Base-by-base conservation (phyloP, 345 rosid species). In the Camelina neglecta region DNA sequence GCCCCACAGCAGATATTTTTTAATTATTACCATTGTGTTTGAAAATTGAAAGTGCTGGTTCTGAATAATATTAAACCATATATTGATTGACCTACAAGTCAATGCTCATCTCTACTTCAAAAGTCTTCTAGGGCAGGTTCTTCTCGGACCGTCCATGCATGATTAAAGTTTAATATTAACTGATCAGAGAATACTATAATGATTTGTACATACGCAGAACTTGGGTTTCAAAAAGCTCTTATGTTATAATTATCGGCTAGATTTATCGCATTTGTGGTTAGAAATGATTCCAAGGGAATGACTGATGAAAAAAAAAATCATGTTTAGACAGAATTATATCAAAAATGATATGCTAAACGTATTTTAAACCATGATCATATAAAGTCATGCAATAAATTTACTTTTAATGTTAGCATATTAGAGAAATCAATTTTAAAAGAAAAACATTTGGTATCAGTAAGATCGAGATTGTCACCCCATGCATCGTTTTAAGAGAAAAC, bases 101-200 rank as follows among this genome's bases (percentile, higher is more conserved):
- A 47, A 9, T 48, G 60, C 21, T 54, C 51, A 54, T 54, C 23
- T 35, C 6, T 51, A 54, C 33, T 51, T 38, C 35, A 21, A 38
- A 67, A 38, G 49, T 53, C 60, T 54, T 68, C 41, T 39, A 29
- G 39, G 33, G 50, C 39, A 68, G 71, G 71, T 35, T 66, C 33
- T 50, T 50, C 59, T 35, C 8, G 59, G 59, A 18, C 20, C 33
- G 21, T 35, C 18, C 66, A 61, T 61, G 49, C 66, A 61, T 61
- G 49, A 4, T 11, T 45, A 5, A 15, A 45, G 29, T 29, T 6
- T 45, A 15, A 45, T 9, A 8, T 26, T 29, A 45, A 26, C 10
- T 45, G 33, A n/a, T 10, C 6, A 45, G 23, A 45, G 10, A 15
- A n/a, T 38, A 15, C n/a, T 8, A 49, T 4, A 49, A 66, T 33